Evolutionary conservation across 1,284 basidiomycete genomes (phyloP), one percentile per base, ranked within the genome.

Genomic region (Gastroboletus turbinatus): DNA sequence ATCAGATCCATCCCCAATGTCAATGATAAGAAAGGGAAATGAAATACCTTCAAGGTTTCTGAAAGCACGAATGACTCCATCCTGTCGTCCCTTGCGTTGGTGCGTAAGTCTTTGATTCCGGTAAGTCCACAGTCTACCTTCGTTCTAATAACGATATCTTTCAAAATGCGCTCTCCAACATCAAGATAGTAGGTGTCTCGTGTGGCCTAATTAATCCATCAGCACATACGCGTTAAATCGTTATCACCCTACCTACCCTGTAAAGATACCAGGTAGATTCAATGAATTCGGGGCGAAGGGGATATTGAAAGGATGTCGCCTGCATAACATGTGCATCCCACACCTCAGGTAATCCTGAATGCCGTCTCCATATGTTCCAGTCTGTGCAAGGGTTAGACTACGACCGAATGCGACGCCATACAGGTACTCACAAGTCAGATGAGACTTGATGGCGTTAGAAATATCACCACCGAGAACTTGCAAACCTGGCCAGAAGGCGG

Each of bases 261-360:
- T 97, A 96, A 11, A 98, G 78, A 73, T 96, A 96, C 83, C 94
- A 96, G 3, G 92, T 98, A 25, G 90, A 94, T 73, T 97, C 94
- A 56, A 96, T 82, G 63, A 96, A 94, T 72, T 97, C 94, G 78
- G 90, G 94, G 56, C 94, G 80, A 53, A 95, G 76, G 10, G 94
- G 94, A 65, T 94, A 96, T 60, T 92, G 90, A 55, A 84, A 77
- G 59, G 90, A 87, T 5, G 90, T 92, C 13, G 90, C 87, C 58
- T 80, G 74, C 64, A 83, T 84, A 60, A 78, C 85, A 61, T 83
- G 82, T 69, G 88, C 90, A 66, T 93, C 90, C 78, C 90, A 98
- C 23, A 94, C 85, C 74, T 98, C 95, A 8, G 95, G 95, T 47
- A 96, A 76, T 27, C 91, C 95, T 17, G 85, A 84, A 73, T 92